These are phyloP conservation scores for Delitschia confertaspora DNA, from an alignment of 495 filamentous ascomycete species.

Conservation along the genomic window DNA sequence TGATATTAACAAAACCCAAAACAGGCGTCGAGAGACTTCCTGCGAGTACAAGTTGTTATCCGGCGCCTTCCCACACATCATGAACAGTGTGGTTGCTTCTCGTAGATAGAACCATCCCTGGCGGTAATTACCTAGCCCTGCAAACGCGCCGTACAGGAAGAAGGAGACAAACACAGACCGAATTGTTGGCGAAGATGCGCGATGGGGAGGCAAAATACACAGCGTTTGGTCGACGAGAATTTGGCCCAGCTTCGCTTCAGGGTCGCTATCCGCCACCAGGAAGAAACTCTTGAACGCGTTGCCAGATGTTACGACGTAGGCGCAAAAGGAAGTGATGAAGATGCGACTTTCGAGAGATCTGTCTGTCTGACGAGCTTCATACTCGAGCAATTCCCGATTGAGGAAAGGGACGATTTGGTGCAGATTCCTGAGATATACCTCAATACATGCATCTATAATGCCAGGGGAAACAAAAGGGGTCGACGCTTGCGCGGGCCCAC, in stretches of 20 bases:
- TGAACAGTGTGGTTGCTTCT: constrained; percentile 12
- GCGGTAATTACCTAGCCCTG: constrained; percentile 7
- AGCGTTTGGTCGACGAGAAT: constrained; percentile 3
- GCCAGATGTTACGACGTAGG: constrained; percentile 12
- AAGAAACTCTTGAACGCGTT: neutral
- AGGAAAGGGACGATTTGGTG: constrained; percentile 12
- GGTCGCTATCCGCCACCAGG: neutral
- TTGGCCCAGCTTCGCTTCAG: neutral
- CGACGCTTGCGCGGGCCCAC: neutral
- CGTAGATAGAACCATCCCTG: constrained; percentile 17
- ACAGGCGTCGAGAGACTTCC: constrained; percentile 1
- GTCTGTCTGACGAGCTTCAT: neutral
- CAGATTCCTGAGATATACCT: constrained; percentile 1
- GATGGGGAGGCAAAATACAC: neutral
- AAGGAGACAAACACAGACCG: constrained; percentile 11
- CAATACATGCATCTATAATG: constrained; percentile 4
- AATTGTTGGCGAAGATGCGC: neutral
- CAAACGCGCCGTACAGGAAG: constrained; percentile 13
- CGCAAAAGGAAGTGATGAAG: constrained; percentile 13
- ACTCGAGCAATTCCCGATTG: constrained; percentile 2
- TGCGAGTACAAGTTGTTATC: neutral
- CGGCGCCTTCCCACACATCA: constrained; percentile 2
- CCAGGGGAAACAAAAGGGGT: neutral
- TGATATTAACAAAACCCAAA: constrained; percentile 13
- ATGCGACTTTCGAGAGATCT: neutral